These are phyloP conservation scores for Henckelia pumila DNA, from an alignment of 257 asterid genomes.

Conservation along the genomic window DNA sequence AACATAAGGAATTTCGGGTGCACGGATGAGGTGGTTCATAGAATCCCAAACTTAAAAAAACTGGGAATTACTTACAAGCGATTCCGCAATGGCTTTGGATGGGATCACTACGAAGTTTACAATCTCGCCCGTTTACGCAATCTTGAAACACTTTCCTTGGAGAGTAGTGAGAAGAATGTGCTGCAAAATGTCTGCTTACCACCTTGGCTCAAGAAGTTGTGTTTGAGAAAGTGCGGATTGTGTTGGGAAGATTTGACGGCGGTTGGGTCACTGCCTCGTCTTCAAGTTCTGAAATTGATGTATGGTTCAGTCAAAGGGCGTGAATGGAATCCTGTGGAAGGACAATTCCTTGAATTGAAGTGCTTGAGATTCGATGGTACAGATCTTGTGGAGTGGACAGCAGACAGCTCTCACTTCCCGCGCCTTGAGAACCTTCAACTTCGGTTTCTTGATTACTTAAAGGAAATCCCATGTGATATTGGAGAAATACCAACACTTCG, in stretches of 20 bases:
- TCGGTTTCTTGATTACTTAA: background rate
- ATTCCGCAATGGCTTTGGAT: background rate
- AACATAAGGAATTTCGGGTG: background rate
- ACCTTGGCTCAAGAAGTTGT: slow-evolving; percentile 17
- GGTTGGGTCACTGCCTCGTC: slow-evolving; percentile 20
- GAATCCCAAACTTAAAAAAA: slow-evolving; percentile 1
- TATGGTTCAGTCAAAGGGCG: background rate
- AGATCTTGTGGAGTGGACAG: slow-evolving; percentile 22
- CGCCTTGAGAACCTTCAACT: slow-evolving; percentile 15
- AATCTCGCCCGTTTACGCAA: slow-evolving; percentile 5
- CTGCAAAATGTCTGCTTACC: slow-evolving; percentile 10
- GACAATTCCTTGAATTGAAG: slow-evolving; percentile 15
- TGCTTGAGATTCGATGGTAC: background rate
- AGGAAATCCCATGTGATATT: slow-evolving; percentile 21
- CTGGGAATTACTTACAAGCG: slow-evolving; percentile 1
- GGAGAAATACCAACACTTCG: slow-evolving; percentile 13
- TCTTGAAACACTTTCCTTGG: slow-evolving; percentile 20
- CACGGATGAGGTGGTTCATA: background rate
- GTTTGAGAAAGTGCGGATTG: slow-evolving; percentile 1
- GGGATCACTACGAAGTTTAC: no score
- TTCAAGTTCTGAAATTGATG: slow-evolving; percentile 32
- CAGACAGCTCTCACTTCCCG: no score
- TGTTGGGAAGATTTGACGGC: slow-evolving; percentile 8
- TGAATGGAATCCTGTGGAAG: slow-evolving; percentile 23
- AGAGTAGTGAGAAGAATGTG: no score